phyloP scores from a whole-genome alignment of 495 filamentous ascomycete genomes.

The Aspergillus sclerotiicarbonarius region DNA sequence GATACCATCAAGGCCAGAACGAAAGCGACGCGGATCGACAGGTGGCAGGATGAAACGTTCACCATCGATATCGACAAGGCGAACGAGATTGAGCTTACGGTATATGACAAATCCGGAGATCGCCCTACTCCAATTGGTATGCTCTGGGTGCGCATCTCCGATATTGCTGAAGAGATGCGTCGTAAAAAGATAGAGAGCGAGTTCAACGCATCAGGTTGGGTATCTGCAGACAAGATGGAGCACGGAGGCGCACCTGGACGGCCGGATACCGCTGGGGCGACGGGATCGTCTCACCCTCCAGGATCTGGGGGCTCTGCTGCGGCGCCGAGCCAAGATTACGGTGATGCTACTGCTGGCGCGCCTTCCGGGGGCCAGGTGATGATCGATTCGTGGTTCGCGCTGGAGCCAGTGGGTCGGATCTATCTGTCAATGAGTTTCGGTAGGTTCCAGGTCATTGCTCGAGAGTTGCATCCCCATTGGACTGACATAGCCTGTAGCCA shows the following conservation, averaged over 20 bases:
- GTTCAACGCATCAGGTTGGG: constrained; percentile 87
- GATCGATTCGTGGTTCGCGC: constrained; percentile 94
- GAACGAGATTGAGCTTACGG: constrained; percentile 95
- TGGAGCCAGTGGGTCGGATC: constrained; percentile 91
- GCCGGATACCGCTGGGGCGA: constrained; percentile 42
- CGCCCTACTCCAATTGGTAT: constrained; percentile 90
- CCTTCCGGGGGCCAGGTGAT: constrained; percentile 57
- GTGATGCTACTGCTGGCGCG: constrained; percentile 28
- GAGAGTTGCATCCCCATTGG: background rate
- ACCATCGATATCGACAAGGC: constrained; percentile 94
- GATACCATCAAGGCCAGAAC: constrained; percentile 86
- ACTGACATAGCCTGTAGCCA: constrained; percentile 51
- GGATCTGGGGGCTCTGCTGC: constrained; percentile 25
- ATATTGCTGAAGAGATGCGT: constrained; percentile 96
- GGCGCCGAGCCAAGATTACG: constrained; percentile 14
- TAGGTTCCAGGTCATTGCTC: constrained; percentile 36
- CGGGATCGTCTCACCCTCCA: constrained; percentile 32
- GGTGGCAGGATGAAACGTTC: constrained; percentile 88
- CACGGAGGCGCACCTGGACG: constrained; percentile 44
- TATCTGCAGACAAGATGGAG: constrained; percentile 92
- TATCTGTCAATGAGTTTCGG: constrained; percentile 84
- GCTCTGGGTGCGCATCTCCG: constrained; percentile 94
- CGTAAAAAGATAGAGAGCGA: constrained; percentile 96
- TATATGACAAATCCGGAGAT: constrained; percentile 90
- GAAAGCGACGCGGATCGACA: constrained; percentile 80